These are phyloP conservation scores for Penicillium robsamsonii DNA, from an alignment of 495 filamentous ascomycete genomes.

Conservation along the genomic window DNA sequence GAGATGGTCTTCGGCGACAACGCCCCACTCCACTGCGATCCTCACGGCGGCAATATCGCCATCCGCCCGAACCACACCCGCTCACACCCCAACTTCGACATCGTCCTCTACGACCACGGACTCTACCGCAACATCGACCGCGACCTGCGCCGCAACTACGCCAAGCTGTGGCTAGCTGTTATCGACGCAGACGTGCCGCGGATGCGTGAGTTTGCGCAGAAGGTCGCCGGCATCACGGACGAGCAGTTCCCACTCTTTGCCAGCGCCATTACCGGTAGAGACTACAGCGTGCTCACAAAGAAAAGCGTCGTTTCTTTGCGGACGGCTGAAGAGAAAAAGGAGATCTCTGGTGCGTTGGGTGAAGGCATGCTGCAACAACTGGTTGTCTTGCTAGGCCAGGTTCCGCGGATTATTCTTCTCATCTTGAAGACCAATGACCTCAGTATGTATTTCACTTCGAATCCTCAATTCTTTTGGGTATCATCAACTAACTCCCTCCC, in stretches of 20 bases:
- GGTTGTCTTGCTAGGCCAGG: conserved; percentile 82
- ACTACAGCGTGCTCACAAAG: conserved; percentile 70
- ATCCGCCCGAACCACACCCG: conserved; percentile 69
- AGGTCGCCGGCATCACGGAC: conserved; percentile 85
- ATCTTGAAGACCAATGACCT: conserved; percentile 99
- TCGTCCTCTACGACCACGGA: conserved; percentile 97
- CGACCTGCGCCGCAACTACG: conserved; percentile 78
- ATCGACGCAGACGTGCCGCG: conserved; percentile 77
- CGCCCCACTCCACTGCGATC: conserved; percentile 94
- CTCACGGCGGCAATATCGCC: conserved; percentile 95
- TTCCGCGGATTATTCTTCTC: conserved; percentile 87
- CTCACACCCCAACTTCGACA: conserved; percentile 80
- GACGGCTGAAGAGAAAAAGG: conserved; percentile 71
- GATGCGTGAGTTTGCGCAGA: conserved; percentile 85
- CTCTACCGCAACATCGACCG: conserved; percentile 90
- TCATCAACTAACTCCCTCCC: conserved; percentile 15
- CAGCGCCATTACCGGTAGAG: conserved; percentile 91
- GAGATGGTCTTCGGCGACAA: conserved; percentile 97
- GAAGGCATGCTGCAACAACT: conserved; percentile 86
- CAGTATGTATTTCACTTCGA: conserved; percentile 50
- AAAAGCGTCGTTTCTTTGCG: conserved; percentile 60
- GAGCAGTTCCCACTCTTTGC: conserved; percentile 96
- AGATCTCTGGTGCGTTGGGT: conserved; percentile 75
- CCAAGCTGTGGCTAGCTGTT: conserved; percentile 96
- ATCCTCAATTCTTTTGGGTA: background rate